Evolutionary conservation across 495 filamentous ascomycete species (phyloP).

Genomic region (Trichodelitschia bisporula): DNA sequence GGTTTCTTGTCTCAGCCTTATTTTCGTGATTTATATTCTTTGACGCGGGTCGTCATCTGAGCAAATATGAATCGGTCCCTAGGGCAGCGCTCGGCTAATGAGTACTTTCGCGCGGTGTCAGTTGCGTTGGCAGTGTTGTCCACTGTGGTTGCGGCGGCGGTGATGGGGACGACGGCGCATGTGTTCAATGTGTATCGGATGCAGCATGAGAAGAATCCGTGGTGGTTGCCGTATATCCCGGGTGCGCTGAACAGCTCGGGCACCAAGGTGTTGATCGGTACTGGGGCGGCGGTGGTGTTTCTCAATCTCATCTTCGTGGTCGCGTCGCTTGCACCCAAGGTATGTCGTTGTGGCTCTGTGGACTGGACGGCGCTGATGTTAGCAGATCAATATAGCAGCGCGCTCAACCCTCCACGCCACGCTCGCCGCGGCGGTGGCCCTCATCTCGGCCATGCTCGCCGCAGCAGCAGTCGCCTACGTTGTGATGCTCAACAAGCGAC

Average conservation of each 20-base stretch:
- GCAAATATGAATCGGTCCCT: not conserved
- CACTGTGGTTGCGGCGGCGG: slow-evolving; percentile 7
- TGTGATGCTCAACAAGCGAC: slow-evolving; percentile 12
- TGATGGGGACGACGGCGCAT: slow-evolving; percentile 12
- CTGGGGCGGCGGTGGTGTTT: slow-evolving; percentile 8
- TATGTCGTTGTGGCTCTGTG: too few relatives aligned
- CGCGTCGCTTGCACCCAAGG: slow-evolving; percentile 7
- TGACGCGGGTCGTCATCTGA: not conserved
- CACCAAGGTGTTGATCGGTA: slow-evolving; percentile 13
- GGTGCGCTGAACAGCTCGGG: slow-evolving; percentile 14
- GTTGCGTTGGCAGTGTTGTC: slow-evolving; percentile 9
- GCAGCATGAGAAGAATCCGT: slow-evolving; percentile 12
- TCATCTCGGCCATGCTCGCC: slow-evolving; percentile 10
- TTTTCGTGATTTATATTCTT: not conserved
- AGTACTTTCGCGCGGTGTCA: slow-evolving; percentile 6
- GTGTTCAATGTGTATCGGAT: slow-evolving; percentile 12
- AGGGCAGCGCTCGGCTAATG: not conserved
- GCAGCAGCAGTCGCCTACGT: slow-evolving; percentile 13
- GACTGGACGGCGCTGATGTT: too few relatives aligned
- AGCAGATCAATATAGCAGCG: not conserved
- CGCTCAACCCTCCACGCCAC: slow-evolving; percentile 6
- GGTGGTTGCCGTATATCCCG: slow-evolving; percentile 17
- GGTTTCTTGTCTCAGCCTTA: not conserved
- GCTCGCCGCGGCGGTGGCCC: slow-evolving; percentile 8
- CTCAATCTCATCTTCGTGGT: slow-evolving; percentile 9